Conservation (phyloP, 495 filamentous ascomycete genomes). For the Staphylotrichum longicolle region DNA sequence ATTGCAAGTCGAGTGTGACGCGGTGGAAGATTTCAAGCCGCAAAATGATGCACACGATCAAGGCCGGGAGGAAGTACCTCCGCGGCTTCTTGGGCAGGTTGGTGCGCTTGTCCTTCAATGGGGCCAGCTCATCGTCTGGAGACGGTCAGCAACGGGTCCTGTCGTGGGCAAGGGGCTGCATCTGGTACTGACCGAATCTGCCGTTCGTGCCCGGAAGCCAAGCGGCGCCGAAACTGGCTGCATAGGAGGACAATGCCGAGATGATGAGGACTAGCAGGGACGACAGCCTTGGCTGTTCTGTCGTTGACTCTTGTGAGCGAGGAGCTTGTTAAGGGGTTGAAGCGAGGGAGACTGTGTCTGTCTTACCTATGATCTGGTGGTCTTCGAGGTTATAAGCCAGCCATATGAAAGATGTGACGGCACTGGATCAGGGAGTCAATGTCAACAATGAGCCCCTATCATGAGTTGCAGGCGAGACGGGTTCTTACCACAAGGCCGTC, state of each 20-base stretch:
- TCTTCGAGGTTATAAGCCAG: slow-evolving; percentile 43
- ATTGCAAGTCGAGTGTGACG: slow-evolving; percentile 40
- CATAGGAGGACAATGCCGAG: slow-evolving; percentile 39
- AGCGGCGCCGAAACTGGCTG: slow-evolving; percentile 39
- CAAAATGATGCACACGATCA: slow-evolving; percentile 42
- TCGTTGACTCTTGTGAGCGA: not conserved
- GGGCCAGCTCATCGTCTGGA: slow-evolving; percentile 40
- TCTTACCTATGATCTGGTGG: slow-evolving; percentile 45
- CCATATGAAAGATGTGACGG: slow-evolving; percentile 47
- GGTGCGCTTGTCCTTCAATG: slow-evolving; percentile 30
- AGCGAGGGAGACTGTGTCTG: too few species aligned
- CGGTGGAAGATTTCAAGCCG: slow-evolving; percentile 44
- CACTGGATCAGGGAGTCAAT: slow-evolving; percentile 27
- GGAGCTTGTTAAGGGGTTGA: too few species aligned
- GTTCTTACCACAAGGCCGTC: slow-evolving; percentile 42
- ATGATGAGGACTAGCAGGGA: slow-evolving; percentile 36
- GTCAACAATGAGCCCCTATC: not conserved
- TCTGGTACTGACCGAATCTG: slow-evolving; percentile 39
- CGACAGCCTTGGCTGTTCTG: slow-evolving; percentile 47
- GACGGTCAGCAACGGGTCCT: not conserved
- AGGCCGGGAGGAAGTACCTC: slow-evolving; percentile 40
- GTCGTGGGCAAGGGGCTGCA: not conserved
- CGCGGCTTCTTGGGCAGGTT: slow-evolving; percentile 45
- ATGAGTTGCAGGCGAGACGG: not conserved
- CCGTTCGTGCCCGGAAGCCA: slow-evolving; percentile 49